Evolutionary conservation across 176 grass and related monocot species (phyloP).

Genomic region (Melocanna baccifera): DNA sequence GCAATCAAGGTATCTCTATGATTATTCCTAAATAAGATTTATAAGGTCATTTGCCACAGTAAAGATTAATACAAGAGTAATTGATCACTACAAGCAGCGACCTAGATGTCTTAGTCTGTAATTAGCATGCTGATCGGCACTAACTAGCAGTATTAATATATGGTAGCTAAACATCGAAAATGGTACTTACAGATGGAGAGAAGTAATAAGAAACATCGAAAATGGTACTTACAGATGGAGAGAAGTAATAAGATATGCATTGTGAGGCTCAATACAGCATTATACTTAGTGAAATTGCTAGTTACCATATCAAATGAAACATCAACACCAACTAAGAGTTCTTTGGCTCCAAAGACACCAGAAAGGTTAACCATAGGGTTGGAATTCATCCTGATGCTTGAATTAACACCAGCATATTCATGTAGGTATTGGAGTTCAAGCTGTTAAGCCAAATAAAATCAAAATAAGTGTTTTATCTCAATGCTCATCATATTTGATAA

Average conservation of each 20-base stretch:
- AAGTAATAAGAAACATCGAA: constrained; percentile 34
- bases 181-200: constrained; percentile 63
- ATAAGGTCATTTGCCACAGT: constrained; percentile 14
- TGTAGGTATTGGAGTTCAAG: constrained; percentile 72
- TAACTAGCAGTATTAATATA: background rate
- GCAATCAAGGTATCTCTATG: constrained; percentile 61
- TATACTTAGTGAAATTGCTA: constrained; percentile 72
- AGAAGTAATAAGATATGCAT: constrained; percentile 56
- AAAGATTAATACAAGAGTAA: background rate
- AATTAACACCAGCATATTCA: constrained; percentile 59
- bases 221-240: constrained; percentile 58
- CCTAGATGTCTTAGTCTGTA: background rate
- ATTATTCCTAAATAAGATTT: constrained; percentile 51
- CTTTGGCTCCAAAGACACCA: constrained; percentile 57
- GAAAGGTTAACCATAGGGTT: constrained; percentile 73
- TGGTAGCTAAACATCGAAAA: background rate
- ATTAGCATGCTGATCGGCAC: background rate
- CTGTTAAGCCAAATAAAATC: constrained; percentile 32
- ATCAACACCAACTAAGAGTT: constrained; percentile 62
- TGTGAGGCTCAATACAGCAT: constrained; percentile 60
- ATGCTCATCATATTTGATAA: background rate
- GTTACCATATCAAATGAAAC: constrained; percentile 62
- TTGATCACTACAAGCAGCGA: background rate
- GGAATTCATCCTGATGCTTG: constrained; percentile 51
- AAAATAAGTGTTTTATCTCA: background rate